Evolutionary conservation across 768 basidiomycete species (phyloP), one percentile per base, ranked within the genome.

Genomic region (Sporobolomyces pararoseus): DNA sequence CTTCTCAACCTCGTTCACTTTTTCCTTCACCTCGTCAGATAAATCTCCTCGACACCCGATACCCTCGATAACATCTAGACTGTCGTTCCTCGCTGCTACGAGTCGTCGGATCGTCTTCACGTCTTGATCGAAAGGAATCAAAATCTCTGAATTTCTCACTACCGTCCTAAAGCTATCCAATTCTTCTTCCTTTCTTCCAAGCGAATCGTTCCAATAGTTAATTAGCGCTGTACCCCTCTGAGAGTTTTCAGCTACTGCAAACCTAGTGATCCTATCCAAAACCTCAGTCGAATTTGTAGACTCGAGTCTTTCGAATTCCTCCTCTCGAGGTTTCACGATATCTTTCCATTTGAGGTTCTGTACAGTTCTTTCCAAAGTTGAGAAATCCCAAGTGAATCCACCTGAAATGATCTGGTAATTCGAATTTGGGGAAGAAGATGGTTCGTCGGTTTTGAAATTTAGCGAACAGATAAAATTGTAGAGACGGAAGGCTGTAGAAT

Each of bases 371-470:
- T 49, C 21, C 46, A 71, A 27, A 12, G n/a, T n/a, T 12, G 65
- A 37, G 3, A 71, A 25, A 54, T 71, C 70, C 21, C 21, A 71
- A 0, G 42, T 57, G 50, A 42, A 66, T 1, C 70, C 70, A 7
- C 37, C 70, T 4, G 46, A 47, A 39, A 71, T 63, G 23, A 42
- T 25, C 51, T 66, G 53, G 42, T 29, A 71, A 34, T 71, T 71
- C 14, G 47, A 52, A 57, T 66, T 66, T 29, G 39, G 44, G 10
- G 39, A 42, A 42, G 39, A 17, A 3, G 61, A 60, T 3, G 61
- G 31, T 13, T 31, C 54, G 54, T 64, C 62, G 42, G 54, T 66
- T 1, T 23, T 2, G 42, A 61, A 65, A 13, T n/a, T 21, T 29
- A 64, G 66, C 9, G 35, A 39, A 7, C 31, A 58, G n/a, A 60